These are phyloP conservation scores for Bipolaris bicolor DNA, from an alignment of 2,329 filamentous ascomycete genomes.

Conservation along the genomic window DNA sequence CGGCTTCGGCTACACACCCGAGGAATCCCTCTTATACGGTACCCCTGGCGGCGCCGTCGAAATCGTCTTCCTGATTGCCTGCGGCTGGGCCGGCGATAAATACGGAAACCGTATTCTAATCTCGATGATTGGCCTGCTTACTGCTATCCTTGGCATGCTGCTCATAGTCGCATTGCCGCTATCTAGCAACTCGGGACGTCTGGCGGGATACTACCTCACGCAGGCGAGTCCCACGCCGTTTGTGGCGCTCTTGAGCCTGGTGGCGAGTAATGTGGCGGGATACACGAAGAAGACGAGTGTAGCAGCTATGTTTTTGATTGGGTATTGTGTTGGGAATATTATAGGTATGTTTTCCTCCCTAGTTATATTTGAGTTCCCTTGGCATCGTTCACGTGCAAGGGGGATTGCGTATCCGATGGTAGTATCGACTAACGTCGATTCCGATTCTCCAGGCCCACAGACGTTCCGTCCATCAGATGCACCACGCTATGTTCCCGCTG, in stretches of 20 bases:
- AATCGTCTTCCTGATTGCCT: conserved; percentile 63
- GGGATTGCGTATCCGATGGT: not conserved
- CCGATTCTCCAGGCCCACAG: conserved; percentile 49
- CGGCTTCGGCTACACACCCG: conserved; percentile 68
- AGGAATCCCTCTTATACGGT: conserved; percentile 69
- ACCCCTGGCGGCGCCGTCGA: conserved; percentile 70
- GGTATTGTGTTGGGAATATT: conserved; percentile 51
- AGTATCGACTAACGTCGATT: not conserved
- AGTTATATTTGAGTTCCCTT: not conserved
- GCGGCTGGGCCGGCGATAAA: conserved; percentile 63
- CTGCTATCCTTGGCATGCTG: conserved; percentile 65
- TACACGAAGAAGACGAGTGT: conserved; percentile 67
- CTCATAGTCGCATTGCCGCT: conserved; percentile 69
- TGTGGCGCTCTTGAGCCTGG: conserved; percentile 67
- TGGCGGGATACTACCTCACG: conserved; percentile 71
- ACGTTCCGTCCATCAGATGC: conserved; percentile 38
- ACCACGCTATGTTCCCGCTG: conserved; percentile 65
- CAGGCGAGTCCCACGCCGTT: conserved; percentile 66
- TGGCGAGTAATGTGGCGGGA: conserved; percentile 66
- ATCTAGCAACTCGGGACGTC: conserved; percentile 62
- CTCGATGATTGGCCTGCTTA: conserved; percentile 58
- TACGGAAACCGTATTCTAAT: conserved; percentile 64
- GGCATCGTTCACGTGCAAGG: no score
- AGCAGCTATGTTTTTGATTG: conserved; percentile 57
- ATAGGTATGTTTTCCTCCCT: conserved; percentile 33